These are phyloP conservation scores for Trichaptum fuscoviolaceum DNA, from an alignment of 768 basidiomycete species.

Conservation along the genomic window DNA sequence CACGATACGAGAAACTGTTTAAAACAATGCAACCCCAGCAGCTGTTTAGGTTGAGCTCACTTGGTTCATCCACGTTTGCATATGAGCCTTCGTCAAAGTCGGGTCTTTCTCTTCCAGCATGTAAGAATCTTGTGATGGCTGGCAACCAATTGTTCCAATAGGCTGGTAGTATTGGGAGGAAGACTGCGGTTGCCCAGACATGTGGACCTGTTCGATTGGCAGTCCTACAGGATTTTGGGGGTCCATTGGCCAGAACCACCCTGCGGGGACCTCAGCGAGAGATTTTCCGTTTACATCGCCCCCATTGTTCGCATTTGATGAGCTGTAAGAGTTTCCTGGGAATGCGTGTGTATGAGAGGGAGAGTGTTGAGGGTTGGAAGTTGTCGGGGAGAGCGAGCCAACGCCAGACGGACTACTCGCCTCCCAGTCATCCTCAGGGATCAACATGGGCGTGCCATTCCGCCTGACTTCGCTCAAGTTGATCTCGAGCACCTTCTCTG, in stretches of 20 bases:
- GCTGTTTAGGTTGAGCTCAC: constrained; percentile 1
- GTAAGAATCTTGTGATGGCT: constrained; percentile 55
- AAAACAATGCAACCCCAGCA: not conserved
- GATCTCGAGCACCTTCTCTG: constrained; percentile 73
- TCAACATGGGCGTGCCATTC: constrained; percentile 39
- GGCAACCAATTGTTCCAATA: constrained; percentile 48
- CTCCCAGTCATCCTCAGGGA: constrained; percentile 49
- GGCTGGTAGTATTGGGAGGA: constrained; percentile 29
- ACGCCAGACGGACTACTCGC: constrained; percentile 25
- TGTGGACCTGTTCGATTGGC: constrained; percentile 5
- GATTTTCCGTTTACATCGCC: constrained; percentile 17
- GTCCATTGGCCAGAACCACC: constrained; percentile 75
- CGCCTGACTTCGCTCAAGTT: constrained; percentile 56
- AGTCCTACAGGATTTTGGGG: constrained; percentile 40
- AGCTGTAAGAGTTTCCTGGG: constrained; percentile 25
- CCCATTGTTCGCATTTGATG: constrained; percentile 11
- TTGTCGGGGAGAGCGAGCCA: constrained; percentile 6
- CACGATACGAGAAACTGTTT: not conserved
- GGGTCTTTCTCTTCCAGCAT: constrained; percentile 64
- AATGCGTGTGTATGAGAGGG: constrained; percentile 33
- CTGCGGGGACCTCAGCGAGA: constrained; percentile 63
- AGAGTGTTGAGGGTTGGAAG: constrained; percentile 15
- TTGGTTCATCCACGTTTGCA: constrained; percentile 35
- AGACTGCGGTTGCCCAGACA: constrained; percentile 1
- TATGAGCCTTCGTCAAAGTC: constrained; percentile 23